Conservation (phyloP, 2,329 filamentous ascomycete species). For the Aspergillus sp. region DNA sequence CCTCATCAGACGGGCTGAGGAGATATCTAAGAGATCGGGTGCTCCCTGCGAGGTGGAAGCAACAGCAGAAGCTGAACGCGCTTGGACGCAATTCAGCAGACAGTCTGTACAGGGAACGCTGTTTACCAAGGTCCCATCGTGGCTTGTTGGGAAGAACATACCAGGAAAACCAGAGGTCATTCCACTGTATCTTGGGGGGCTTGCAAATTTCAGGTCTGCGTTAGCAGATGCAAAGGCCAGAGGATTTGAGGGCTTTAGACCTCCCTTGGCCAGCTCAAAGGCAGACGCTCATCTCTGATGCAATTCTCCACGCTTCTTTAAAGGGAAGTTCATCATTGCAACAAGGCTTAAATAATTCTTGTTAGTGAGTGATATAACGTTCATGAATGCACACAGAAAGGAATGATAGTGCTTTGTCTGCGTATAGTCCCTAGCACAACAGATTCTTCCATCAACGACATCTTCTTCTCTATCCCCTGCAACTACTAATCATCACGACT, state of each 20-base stretch:
- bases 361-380: too few relatives aligned
- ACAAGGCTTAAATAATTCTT: too few relatives aligned
- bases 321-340: too few relatives aligned
- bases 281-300: too few relatives aligned
- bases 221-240: slow-evolving; percentile 1
- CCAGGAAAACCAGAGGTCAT: slow-evolving; percentile 18
- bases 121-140: slow-evolving; percentile 6
- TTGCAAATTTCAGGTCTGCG: slow-evolving; percentile 1
- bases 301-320: too few relatives aligned
- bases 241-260: neutral
- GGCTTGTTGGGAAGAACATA: slow-evolving; percentile 13
- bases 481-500: too few relatives aligned
- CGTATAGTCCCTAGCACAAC: too few relatives aligned
- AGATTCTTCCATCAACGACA: too few relatives aligned
- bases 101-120: neutral
- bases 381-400: too few relatives aligned
- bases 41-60: slow-evolving; percentile 8
- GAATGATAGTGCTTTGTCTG: too few relatives aligned
- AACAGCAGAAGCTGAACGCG: neutral
- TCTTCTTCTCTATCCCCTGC: too few relatives aligned
- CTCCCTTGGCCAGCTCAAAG: too few relatives aligned
- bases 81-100: slow-evolving; percentile 4
- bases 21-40: neutral
- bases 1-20: slow-evolving; percentile 3
- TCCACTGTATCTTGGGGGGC: slow-evolving; percentile 6